Percentiles rank a stretch among this genome's conserved stretches.
Conservation (phyloP, 2,329 filamentous ascomycete genomes). For the Penicillium glabrum region DNA sequence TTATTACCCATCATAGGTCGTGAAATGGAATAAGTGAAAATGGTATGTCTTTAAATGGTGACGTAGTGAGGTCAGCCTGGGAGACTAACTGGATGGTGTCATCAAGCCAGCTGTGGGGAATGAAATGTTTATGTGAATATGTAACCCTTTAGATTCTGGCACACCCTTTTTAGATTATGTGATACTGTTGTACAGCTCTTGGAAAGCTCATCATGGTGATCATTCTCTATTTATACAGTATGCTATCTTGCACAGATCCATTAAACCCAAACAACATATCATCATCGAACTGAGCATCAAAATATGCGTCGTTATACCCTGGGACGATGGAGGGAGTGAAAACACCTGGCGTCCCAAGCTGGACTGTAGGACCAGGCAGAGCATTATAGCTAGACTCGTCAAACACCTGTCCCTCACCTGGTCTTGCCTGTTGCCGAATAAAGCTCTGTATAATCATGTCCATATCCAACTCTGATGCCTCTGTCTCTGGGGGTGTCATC, state of each 20-base stretch:
- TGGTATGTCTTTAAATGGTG: too few species aligned
- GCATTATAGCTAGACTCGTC: background rate
- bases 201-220: background rate
- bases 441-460: slow-evolving; percentile 47
- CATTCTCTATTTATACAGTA: background rate
- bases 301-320: slow-evolving; percentile 1
- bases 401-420: slow-evolving; percentile 1
- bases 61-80: too few species aligned
- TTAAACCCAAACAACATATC: slow-evolving; percentile 37
- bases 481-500: slow-evolving; percentile 16
- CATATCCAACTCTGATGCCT: slow-evolving; percentile 39
- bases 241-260: slow-evolving; percentile 23
- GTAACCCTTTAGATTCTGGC: too few species aligned
- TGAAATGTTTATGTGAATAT: too few species aligned
- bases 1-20: too few species aligned
- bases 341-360: background rate
- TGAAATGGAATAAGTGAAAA: too few species aligned
- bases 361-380: background rate
- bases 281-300: slow-evolving; percentile 18
- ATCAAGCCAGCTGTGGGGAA: too few species aligned
- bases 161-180: too few species aligned
- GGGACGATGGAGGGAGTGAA: background rate
- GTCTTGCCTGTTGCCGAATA: slow-evolving; percentile 31
- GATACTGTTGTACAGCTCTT: background rate
- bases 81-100: too few species aligned